Conservation (phyloP, 805 yeast genomes). For the Wickerhamiella nectarea region DNA sequence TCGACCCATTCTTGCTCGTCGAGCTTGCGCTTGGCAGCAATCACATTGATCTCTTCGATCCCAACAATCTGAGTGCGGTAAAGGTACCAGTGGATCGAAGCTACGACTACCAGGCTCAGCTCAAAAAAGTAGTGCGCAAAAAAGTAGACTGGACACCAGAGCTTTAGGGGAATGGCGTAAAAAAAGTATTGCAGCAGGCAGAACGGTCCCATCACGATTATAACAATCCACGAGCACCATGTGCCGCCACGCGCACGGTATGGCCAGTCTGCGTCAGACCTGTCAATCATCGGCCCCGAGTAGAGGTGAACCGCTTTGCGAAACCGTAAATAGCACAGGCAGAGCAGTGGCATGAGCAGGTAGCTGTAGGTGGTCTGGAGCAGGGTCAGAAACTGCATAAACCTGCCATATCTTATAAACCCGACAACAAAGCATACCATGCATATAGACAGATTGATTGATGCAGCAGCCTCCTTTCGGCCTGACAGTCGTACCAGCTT, state of each 20-base stretch:
- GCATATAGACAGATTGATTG: conserved; percentile 9
- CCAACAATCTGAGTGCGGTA: conserved; percentile 51
- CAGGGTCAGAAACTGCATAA: not conserved
- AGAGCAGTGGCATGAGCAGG: conserved; percentile 19
- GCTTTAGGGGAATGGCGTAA: not conserved
- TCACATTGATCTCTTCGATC: conserved; percentile 61
- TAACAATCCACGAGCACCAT: conserved; percentile 34
- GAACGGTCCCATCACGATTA: conserved; percentile 23
- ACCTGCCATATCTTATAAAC: not conserved
- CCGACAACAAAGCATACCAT: conserved; percentile 1
- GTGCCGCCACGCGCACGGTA: conserved; percentile 37
- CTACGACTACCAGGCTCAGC: conserved; percentile 35
- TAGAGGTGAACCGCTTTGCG: conserved; percentile 39
- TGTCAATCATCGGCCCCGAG: conserved; percentile 34
- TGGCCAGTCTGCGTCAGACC: conserved; percentile 54
- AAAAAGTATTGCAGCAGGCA: not conserved
- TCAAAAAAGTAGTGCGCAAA: conserved; percentile 31
- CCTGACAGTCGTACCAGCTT: not conserved
- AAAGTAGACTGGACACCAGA: not conserved
- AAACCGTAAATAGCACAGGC: conserved; percentile 46
- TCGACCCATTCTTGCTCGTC: conserved; percentile 20
- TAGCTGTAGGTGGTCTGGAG: not conserved
- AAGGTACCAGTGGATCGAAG: conserved; percentile 40
- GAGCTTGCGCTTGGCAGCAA: conserved; percentile 32
- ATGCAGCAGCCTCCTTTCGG: not conserved